Evolutionary conservation across 176 grass and related monocot genomes (phyloP).

Genomic region (Oryza meyeriana): DNA sequence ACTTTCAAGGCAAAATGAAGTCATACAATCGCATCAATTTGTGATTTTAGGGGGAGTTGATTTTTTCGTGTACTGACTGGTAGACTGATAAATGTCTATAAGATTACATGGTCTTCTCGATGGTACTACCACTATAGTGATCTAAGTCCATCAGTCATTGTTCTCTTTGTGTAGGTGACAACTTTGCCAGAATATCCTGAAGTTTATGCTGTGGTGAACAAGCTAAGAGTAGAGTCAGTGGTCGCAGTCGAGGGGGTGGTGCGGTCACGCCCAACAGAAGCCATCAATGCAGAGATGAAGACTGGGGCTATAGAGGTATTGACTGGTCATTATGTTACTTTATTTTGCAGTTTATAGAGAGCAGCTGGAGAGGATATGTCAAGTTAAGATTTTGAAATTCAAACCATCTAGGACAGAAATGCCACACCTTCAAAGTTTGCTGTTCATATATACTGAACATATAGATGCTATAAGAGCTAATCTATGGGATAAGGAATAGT

Average conservation of each 20-base stretch:
- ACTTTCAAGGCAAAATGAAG: neutral
- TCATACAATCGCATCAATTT: neutral
- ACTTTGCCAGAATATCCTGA: conserved; percentile 74
- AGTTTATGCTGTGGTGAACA: conserved; percentile 64
- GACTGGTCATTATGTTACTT: neutral
- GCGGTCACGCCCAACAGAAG: conserved; percentile 49
- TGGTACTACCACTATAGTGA: conserved; percentile 6
- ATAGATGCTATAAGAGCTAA: neutral
- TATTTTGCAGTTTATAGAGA: neutral
- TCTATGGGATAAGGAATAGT: neutral
- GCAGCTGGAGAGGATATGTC: neutral
- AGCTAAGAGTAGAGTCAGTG: conserved; percentile 88
- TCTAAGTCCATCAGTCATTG: neutral
- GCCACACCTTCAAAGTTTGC: neutral
- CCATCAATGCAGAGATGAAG: conserved; percentile 86
- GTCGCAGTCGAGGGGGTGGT: conserved; percentile 78
- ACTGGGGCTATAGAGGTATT: conserved; percentile 89
- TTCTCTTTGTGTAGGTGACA: conserved; percentile 51
- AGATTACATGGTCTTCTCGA: neutral
- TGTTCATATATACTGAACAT: conserved; percentile 3
- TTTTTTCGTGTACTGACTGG: neutral
- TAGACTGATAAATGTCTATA: neutral
- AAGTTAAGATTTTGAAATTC: neutral
- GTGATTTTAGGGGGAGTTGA: neutral
- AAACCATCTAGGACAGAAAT: neutral